Base-by-base conservation (phyloP, 1,284 basidiomycete species). In the Pterulicium gracile region DNA sequence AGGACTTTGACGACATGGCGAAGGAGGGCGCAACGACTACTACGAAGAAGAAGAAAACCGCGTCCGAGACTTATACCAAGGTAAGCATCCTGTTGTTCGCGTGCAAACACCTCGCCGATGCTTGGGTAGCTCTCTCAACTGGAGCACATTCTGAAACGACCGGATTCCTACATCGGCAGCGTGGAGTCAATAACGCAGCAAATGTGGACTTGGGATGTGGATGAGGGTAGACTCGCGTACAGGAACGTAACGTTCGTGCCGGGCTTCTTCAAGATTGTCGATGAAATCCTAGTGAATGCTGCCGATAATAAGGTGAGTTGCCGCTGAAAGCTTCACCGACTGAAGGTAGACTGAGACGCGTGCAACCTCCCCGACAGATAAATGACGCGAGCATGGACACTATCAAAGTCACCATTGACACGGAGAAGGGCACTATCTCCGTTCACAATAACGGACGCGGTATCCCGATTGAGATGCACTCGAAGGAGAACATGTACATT, bases 251-350 rank as follows among this genome's bases (percentile, higher is more conserved):
- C 81, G 53, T 98, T 87, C 60, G 94, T 98, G 2, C 96, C 96
- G 0, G 96, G 95, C 52, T 96, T 99, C 65, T 96, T 96, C 79
- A 98, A 99, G 74, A 98, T 98, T 60, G 87, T 98, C 41, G 96
- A 99, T 59, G 96, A 99, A 68, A 99, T 99, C 58, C 74, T 99
- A 3, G 96, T 99, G 56, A 99, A 99, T 61, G 96, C 96, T 15
- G 96, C 96, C 4, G 96, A 99, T 64, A 97, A 98, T 70, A 98
- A 98, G 81, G 95, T 88, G 52, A 5, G 36, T 39, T 39, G 7
- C 27, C 36, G 19, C 36, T n/a, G n/a, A n/a, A n/a, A n/a, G n/a
- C n/a, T n/a, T n/a, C 36, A 39, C 7, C n/a, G n/a, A 32, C 27
- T 10, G 7, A n/a, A 10, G n/a, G 27, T 32, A n/a, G 10, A 32